These are phyloP conservation scores for Candida stauntonica DNA, from an alignment of 805 yeast genomes.

Conservation along the genomic window DNA sequence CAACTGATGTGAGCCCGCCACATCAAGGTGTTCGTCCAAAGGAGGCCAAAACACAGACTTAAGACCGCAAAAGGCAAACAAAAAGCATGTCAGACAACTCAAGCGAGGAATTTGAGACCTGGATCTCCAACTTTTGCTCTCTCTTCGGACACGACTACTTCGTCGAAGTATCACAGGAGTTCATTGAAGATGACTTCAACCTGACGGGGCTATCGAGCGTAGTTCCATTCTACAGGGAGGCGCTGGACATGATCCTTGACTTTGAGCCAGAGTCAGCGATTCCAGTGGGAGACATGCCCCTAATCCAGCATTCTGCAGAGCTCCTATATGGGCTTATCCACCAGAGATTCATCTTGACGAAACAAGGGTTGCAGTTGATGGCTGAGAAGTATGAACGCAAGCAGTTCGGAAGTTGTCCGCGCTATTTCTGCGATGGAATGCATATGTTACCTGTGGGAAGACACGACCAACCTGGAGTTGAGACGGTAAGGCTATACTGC, in stretches of 20 bases:
- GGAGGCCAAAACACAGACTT: background rate
- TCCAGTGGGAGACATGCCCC: constrained; percentile 63
- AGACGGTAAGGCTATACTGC: constrained; percentile 88
- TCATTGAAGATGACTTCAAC: constrained; percentile 95
- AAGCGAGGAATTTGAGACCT: constrained; percentile 46
- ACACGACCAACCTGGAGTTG: constrained; percentile 85
- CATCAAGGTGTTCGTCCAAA: too few species aligned
- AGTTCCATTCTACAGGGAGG: constrained; percentile 89
- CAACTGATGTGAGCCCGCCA: too few species aligned
- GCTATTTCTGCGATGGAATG: constrained; percentile 86
- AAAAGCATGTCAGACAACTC: constrained; percentile 20
- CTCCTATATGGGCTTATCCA: constrained; percentile 90
- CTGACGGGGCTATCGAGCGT: constrained; percentile 81
- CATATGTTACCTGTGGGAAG: constrained; percentile 89
- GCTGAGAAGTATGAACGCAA: constrained; percentile 90
- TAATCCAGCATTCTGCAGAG: constrained; percentile 88
- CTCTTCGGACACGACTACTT: constrained; percentile 73
- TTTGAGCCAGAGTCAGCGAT: constrained; percentile 53
- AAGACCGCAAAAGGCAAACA: constrained; percentile 2
- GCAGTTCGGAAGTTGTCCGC: constrained; percentile 89
- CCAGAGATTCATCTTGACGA: constrained; percentile 83
- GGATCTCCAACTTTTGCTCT: constrained; percentile 52
- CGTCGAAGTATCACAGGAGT: constrained; percentile 87
- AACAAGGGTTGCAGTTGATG: constrained; percentile 85
- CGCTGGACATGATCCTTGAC: constrained; percentile 85